Conservation (phyloP, 2,329 filamentous ascomycete species). For the Nothophaeocryptopus gaeumannii region DNA sequence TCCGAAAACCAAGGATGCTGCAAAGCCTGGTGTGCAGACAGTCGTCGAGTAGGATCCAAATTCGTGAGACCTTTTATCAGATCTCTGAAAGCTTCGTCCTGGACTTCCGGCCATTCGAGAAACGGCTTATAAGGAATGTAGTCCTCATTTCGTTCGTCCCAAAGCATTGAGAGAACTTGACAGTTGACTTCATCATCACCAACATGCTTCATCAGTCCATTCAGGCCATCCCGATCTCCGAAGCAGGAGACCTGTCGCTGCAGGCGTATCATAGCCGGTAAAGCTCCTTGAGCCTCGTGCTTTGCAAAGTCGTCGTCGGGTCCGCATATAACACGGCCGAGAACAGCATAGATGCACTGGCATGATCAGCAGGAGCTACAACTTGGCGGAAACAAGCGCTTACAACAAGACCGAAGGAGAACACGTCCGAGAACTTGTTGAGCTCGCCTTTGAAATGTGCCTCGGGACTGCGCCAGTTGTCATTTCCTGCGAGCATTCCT, state of each 20-base stretch:
- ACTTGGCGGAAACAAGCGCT: not conserved
- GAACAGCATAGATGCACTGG: slow-evolving; percentile 19
- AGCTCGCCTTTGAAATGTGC: slow-evolving; percentile 29
- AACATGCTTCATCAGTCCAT: slow-evolving; percentile 36
- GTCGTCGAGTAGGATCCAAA: slow-evolving; percentile 3
- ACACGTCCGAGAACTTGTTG: slow-evolving; percentile 33
- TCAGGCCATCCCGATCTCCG: slow-evolving; percentile 25
- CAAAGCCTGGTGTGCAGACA: slow-evolving; percentile 2
- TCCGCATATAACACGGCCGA: slow-evolving; percentile 29
- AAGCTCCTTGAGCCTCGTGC: slow-evolving; percentile 25
- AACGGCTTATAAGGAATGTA: slow-evolving; percentile 4
- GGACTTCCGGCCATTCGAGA: not conserved
- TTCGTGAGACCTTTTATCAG: slow-evolving; percentile 1
- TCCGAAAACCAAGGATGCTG: slow-evolving; percentile 2
- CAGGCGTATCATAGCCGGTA: slow-evolving; percentile 28
- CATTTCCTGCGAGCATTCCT: slow-evolving; percentile 32
- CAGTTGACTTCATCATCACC: slow-evolving; percentile 34
- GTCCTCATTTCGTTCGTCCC: slow-evolving; percentile 10
- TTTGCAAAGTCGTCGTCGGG: slow-evolving; percentile 29
- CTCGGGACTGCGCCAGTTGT: slow-evolving; percentile 36
- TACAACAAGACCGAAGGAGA: slow-evolving; percentile 31
- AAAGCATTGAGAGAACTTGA: slow-evolving; percentile 26
- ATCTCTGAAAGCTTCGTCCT: slow-evolving; percentile 2
- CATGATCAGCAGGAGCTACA: not conserved
- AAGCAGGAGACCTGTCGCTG: slow-evolving; percentile 36